Conservation (phyloP, 495 filamentous ascomycete genomes). For the Filosporella fistucella region DNA sequence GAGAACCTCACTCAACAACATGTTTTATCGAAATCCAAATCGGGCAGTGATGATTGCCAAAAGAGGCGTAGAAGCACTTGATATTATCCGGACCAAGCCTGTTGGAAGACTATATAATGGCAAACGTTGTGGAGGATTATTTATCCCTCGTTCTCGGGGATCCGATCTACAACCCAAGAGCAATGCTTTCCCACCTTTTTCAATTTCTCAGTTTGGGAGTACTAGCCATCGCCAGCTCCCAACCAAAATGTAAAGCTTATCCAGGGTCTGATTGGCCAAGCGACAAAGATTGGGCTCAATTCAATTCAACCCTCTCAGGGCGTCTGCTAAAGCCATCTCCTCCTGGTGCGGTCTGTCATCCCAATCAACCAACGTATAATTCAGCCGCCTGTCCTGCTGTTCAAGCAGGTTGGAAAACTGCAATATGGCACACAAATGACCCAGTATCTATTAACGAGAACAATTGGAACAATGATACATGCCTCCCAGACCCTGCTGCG, state of each 20-base stretch:
- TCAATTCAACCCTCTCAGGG: slow-evolving; percentile 42
- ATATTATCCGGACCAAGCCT: too few relatives aligned
- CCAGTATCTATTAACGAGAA: slow-evolving; percentile 16
- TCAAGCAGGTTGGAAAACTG: slow-evolving; percentile 26
- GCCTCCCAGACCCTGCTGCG: slow-evolving; percentile 33
- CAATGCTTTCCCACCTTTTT: slow-evolving; percentile 9
- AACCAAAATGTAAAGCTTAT: slow-evolving; percentile 39
- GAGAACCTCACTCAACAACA: too few relatives aligned
- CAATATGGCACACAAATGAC: slow-evolving; percentile 7
- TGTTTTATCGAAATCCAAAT: too few relatives aligned
- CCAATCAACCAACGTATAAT: slow-evolving; percentile 37
- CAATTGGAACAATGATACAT: slow-evolving; percentile 39
- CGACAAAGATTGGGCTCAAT: slow-evolving; percentile 33
- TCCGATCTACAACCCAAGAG: background rate
- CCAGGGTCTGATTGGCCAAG: slow-evolving; percentile 47
- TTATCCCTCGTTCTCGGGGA: too few relatives aligned
- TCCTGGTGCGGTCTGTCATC: slow-evolving; percentile 48
- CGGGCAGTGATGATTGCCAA: too few relatives aligned
- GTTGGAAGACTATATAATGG: too few relatives aligned
- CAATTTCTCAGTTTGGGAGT: background rate
- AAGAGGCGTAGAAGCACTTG: too few relatives aligned
- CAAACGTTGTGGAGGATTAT: too few relatives aligned
- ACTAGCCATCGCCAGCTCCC: background rate
- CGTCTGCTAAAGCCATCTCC: slow-evolving; percentile 45
- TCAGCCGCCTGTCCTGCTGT: slow-evolving; percentile 30